Conservation (phyloP, 2,329 filamentous ascomycete species). For the Herpotrichia juniperi region DNA sequence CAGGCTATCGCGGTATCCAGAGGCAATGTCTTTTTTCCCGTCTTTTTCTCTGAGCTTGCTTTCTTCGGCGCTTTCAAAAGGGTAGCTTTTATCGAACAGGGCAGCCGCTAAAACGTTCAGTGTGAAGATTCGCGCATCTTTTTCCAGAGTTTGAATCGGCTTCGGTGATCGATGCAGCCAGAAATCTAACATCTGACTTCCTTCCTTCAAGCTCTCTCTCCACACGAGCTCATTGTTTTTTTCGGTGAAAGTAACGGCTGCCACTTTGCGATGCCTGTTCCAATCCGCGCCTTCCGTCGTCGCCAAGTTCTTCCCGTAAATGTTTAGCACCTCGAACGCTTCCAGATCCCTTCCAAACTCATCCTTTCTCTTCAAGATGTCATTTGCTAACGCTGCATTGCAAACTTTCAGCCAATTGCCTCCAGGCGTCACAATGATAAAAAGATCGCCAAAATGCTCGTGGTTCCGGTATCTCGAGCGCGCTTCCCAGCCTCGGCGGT, state of each 20-base stretch:
- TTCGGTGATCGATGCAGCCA: slow-evolving; percentile 10
- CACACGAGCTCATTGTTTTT: slow-evolving; percentile 23
- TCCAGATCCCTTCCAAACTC: slow-evolving; percentile 17
- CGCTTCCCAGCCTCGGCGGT: slow-evolving; percentile 17
- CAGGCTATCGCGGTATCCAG: slow-evolving; percentile 9
- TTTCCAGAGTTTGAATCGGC: slow-evolving; percentile 6
- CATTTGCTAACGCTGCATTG: slow-evolving; percentile 7
- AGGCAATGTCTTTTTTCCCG: slow-evolving; percentile 4
- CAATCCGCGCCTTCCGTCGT: slow-evolving; percentile 19
- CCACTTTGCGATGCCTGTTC: slow-evolving; percentile 21
- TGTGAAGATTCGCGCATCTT: slow-evolving; percentile 14
- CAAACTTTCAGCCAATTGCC: slow-evolving; percentile 14
- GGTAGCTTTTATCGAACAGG: slow-evolving; percentile 10
- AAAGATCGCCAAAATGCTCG: slow-evolving; percentile 10
- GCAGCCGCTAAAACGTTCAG: slow-evolving; percentile 15
- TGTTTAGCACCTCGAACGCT: slow-evolving; percentile 15
- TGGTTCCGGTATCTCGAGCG: slow-evolving; percentile 10
- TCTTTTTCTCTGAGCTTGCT: slow-evolving; percentile 3
- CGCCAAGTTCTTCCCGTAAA: slow-evolving; percentile 18
- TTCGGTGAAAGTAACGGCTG: slow-evolving; percentile 22
- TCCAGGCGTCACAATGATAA: slow-evolving; percentile 16
- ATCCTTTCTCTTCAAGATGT: slow-evolving; percentile 15
- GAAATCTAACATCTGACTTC: slow-evolving; percentile 15
- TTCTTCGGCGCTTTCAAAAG: slow-evolving; percentile 10
- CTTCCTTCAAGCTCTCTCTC: slow-evolving; percentile 16